Evolutionary conservation across 306 rosid species (phyloP), one percentile per base, ranked within the genome.

Genomic region (Cucurbita moschata): DNA sequence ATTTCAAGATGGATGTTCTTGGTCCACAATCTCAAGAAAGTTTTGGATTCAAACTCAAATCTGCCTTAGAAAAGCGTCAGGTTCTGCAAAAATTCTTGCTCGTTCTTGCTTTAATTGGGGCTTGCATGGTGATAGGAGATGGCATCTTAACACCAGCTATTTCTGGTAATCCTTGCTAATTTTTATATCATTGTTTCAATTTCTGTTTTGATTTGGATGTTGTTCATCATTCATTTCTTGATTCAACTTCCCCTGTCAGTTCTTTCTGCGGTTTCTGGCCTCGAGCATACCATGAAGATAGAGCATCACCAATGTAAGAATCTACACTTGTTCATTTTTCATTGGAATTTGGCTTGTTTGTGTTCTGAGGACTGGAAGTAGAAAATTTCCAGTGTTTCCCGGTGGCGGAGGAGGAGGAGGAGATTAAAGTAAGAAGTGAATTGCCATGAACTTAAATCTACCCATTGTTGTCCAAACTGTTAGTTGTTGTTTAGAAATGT

Each of bases 121-220:
- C 99, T 83, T 91, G 92, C 80, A 91, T 94, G 97, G 99, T 91
- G 75, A 94, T 94, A 73, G 97, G 99, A 42, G 99, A 94, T 84
- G 99, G 97, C 49, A 89, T 94, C 73, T 83, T 94, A 50, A 88
- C 99, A 14, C 99, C 99, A 0, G 90, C 99, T 74, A 75, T 94
- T 86, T 91, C 97, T 60, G 97, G 99, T 94, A 74, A 77, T 59
- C 73, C 0, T 49, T 19, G 10, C 19, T 51, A 15, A 69, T 14
- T 26, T 69, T 69, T 26, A 14, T 40, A 15, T 26, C 58, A 51
- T 23, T 19, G 50, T 23, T 39, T 39, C 70, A 50, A 6, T 67
- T 35, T 57, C 62, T 16, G 40, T 65, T 8, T 55, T 65, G 42
- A 53, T 63, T 79, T 71, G 57, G 40, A 5, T 52, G 53, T 74